Percentiles rank a stretch among this genome's conserved stretches.
These are phyloP conservation scores for Botrytis galanthina DNA, from an alignment of 2,329 filamentous ascomycete species.

Conservation along the genomic window DNA sequence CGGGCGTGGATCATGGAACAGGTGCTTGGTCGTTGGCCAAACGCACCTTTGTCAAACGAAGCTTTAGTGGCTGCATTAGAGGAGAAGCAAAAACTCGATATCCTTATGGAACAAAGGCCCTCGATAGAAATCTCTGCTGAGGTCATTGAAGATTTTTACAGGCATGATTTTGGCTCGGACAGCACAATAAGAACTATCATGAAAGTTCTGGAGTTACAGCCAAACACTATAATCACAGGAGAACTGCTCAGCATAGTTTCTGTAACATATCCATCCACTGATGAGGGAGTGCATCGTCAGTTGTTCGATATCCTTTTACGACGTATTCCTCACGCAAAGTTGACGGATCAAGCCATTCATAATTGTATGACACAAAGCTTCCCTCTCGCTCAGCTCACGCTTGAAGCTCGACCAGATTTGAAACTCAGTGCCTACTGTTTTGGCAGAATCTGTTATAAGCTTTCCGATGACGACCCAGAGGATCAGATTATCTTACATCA, in stretches of 20 bases:
- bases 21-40: neutral
- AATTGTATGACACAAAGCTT: rapidly evolving
- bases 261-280: rapidly evolving
- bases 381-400: neutral
- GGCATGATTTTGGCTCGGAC: rapidly evolving
- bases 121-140: neutral
- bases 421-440: neutral
- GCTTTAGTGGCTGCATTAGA: neutral
- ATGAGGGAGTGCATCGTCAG: neutral
- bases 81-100: neutral
- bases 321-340: neutral
- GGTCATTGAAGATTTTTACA: neutral
- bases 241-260: neutral
- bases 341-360: neutral
- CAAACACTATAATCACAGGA: neutral
- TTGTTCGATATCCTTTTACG: neutral
- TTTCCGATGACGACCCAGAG: rapidly evolving
- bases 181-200: neutral
- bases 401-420: neutral
- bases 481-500: neutral
- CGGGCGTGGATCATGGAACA: neutral
- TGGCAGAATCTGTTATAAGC: neutral
- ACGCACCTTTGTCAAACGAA: neutral
- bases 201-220: neutral
- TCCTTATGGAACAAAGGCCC: neutral